phyloP scores from a whole-genome alignment of 345 rosid species.

The Cardiospermum halicacabum region DNA sequence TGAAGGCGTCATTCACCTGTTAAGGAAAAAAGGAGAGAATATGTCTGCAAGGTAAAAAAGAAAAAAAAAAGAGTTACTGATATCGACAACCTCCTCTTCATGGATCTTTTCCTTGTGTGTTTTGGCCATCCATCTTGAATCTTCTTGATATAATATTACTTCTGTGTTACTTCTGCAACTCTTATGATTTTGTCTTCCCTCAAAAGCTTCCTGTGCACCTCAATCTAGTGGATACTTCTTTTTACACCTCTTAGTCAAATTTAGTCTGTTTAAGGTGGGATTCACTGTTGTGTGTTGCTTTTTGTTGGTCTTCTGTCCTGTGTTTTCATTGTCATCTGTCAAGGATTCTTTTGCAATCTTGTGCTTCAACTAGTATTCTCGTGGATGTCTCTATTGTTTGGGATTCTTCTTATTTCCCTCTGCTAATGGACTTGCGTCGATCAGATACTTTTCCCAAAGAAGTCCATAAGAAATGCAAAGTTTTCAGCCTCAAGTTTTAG shows the following conservation, averaged over 20 bases:
- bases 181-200: slow-evolving; percentile 4
- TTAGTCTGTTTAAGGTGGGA: slow-evolving; percentile 2
- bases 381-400: neutral
- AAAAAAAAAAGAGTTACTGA: slow-evolving; percentile 48
- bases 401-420: neutral
- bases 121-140: slow-evolving; percentile 6
- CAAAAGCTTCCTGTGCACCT: slow-evolving; percentile 8
- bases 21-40: slow-evolving; percentile 93
- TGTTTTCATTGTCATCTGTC: neutral
- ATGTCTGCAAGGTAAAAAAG: slow-evolving; percentile 93
- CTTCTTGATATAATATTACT: slow-evolving; percentile 10
- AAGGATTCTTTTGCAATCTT: neutral
- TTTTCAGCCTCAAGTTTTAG: slow-evolving; percentile 8
- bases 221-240: neutral
- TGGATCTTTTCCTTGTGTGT: slow-evolving; percentile 19
- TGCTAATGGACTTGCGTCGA: neutral
- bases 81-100: slow-evolving; percentile 33
- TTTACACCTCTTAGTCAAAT: slow-evolving; percentile 4
- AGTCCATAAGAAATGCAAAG: slow-evolving; percentile 5
- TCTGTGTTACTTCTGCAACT: neutral
- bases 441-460: neutral
- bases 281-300: slow-evolving; percentile 5
- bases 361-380: neutral
- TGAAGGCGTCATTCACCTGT: slow-evolving; percentile 96
- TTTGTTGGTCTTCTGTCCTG: neutral